Evolutionary conservation across 2,329 filamentous ascomycete species (phyloP).

Genomic region (Akanthomyces muscarius): DNA sequence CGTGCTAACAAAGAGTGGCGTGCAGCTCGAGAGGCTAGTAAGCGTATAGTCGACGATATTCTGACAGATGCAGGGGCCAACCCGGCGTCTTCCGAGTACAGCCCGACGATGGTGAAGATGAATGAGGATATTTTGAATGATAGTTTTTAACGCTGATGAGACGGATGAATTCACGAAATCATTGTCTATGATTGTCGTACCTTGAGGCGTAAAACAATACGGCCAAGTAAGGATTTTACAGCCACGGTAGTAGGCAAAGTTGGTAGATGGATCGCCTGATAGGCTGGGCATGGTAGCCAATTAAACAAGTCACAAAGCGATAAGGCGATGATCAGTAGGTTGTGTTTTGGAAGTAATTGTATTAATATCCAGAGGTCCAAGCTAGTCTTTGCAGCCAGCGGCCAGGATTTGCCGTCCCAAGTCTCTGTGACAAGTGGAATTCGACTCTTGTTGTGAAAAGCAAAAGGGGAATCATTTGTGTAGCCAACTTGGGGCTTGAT

Average conservation of each 20-base stretch:
- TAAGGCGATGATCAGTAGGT: neutral
- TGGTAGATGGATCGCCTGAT: neutral
- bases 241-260: neutral
- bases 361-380: slow-evolving; percentile 2
- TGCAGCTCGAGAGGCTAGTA: slow-evolving; percentile 72
- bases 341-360: neutral
- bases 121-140: slow-evolving; percentile 59
- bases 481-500: slow-evolving; percentile 5
- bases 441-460: slow-evolving; percentile 4
- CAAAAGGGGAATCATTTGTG: slow-evolving; percentile 10
- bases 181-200: neutral
- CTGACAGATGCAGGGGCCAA: slow-evolving; percentile 70
- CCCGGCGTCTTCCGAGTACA: slow-evolving; percentile 52
- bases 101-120: slow-evolving; percentile 63
- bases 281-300: neutral
- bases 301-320: neutral
- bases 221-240: neutral
- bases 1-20: slow-evolving; percentile 16
- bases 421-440: slow-evolving; percentile 4
- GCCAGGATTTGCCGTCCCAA: slow-evolving; percentile 5
- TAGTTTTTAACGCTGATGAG: slow-evolving; percentile 46
- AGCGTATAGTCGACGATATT: slow-evolving; percentile 75
- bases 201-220: neutral
- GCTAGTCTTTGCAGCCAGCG: slow-evolving; percentile 2
- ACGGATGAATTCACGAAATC: neutral